Conservation (phyloP, 75 land plant species). For the Pinus tabuliformis region DNA sequence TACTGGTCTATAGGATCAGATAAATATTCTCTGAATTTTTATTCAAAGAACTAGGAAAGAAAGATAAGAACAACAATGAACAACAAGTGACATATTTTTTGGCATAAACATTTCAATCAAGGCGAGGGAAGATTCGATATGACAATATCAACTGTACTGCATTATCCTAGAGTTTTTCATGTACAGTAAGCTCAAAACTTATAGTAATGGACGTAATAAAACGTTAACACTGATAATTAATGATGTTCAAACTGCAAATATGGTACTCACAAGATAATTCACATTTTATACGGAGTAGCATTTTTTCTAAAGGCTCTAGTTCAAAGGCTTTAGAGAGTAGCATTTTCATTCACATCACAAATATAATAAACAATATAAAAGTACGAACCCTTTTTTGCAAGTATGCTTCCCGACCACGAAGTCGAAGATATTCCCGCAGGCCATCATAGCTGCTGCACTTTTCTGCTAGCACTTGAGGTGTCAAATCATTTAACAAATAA, state of each 20-base stretch:
- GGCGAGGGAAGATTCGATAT: neutral
- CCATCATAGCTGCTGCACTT: slow-evolving; percentile 63
- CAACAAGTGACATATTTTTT: too few species aligned
- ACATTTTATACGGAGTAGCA: neutral
- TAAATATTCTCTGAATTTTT: too few species aligned
- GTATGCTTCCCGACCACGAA: slow-evolving; percentile 91
- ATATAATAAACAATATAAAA: neutral
- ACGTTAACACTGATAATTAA: too few species aligned
- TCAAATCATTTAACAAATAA: slow-evolving; percentile 86
- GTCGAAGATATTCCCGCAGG: slow-evolving; percentile 71
- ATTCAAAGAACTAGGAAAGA: too few species aligned
- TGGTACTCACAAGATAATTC: slow-evolving; percentile 3
- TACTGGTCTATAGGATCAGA: too few species aligned
- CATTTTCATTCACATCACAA: neutral
- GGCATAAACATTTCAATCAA: neutral
- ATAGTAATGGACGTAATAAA: too few species aligned
- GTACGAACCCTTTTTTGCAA: slow-evolving; percentile 73
- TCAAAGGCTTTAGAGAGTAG: neutral
- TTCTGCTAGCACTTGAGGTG: slow-evolving; percentile 54
- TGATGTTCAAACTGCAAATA: neutral
- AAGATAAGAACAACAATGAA: too few species aligned
- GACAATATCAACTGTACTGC: neutral
- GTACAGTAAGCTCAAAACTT: too few species aligned
- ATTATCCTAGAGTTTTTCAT: too few species aligned
- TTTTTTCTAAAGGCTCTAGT: neutral